Base-by-base conservation (phyloP, 345 rosid species). In the Arabis alpina region DNA sequence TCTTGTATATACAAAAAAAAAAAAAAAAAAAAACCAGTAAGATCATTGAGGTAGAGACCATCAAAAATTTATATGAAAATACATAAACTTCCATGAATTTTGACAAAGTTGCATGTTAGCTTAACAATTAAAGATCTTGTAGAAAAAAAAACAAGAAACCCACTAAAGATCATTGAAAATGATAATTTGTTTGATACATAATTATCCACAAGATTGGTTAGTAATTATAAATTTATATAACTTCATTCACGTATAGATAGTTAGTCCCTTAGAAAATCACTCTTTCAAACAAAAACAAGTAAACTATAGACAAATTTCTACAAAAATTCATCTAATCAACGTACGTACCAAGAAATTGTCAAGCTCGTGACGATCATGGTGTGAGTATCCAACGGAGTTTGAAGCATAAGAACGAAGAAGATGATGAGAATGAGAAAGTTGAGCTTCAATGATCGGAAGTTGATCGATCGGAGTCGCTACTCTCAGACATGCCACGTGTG, bases 391-490 rank as follows among this genome's bases (percentile, higher is more conserved):
- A 76, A 49, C 85, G 87, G 61, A 51, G 77, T 65, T 66, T 65
- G 93, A 82, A 60, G 86, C 97, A 23, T 93, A 93, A 66, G 98
- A 87, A 78, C 97, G 88, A 52, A 87, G 92, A 72, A 89, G 81
- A 71, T 89, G 85, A 48, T 86, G 93, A 56, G 98, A 86, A 58
- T 87, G 92, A 10, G 96, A 82, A 36, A 93, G 85, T 86, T 93
- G 98, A 10, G 96, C 85, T 70, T 93, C 98, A 69, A 93, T 93
- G 47, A 85, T 83, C 32, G 98, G 98, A 62, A 93, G 78, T 75
- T 93, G 98, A 80, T 93, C 98, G 54, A 93, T 93, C 9, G 98
- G 98, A 36, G 98, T 93, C 3, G 97, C 98, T 6, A 91, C 97
- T 36, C 97, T 85, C 11, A 93, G 84, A 76, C 98, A 91, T 5